These are phyloP conservation scores for Pelargonium fulgidum DNA, from an alignment of 441 rosid genomes.

Conservation along the genomic window DNA sequence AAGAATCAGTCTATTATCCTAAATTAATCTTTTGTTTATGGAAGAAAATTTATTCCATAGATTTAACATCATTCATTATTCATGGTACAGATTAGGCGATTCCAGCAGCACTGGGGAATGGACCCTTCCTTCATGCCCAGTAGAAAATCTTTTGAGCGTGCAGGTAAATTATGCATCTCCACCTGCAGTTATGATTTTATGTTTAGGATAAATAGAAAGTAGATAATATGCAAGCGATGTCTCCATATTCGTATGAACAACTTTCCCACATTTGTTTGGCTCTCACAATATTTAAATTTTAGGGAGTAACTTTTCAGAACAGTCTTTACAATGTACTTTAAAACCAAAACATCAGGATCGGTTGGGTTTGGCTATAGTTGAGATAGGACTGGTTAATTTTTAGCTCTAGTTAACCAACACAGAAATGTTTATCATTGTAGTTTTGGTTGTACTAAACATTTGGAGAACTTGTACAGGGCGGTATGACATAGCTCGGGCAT, in stretches of 20 bases:
- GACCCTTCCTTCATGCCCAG: conserved; percentile 90
- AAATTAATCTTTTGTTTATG: no score
- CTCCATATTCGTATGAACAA: no score
- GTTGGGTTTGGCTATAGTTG: neutral
- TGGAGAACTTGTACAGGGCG: conserved; percentile 44
- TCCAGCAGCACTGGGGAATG: conserved; percentile 95
- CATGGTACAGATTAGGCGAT: conserved; percentile 49
- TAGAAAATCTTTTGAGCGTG: conserved; percentile 89
- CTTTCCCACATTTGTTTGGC: neutral
- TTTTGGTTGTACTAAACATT: neutral
- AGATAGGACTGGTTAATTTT: neutral
- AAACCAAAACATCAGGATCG: no score
- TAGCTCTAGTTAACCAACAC: neutral
- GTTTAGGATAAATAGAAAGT: neutral
- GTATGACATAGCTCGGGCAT: conserved; percentile 86
- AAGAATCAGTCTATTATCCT: no score
- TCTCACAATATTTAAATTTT: no score
- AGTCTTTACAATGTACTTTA: no score
- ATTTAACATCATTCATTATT: neutral
- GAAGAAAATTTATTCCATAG: neutral
- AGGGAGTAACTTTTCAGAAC: no score
- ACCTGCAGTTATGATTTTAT: neutral
- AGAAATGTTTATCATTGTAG: neutral
- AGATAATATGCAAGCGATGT: no score
- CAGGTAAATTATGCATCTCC: conserved; percentile 39